Percentiles rank a stretch among this genome's conserved stretches.
phyloP scores from a whole-genome alignment of 2,329 filamentous ascomycete species.

The Aspergillus terreus region DNA sequence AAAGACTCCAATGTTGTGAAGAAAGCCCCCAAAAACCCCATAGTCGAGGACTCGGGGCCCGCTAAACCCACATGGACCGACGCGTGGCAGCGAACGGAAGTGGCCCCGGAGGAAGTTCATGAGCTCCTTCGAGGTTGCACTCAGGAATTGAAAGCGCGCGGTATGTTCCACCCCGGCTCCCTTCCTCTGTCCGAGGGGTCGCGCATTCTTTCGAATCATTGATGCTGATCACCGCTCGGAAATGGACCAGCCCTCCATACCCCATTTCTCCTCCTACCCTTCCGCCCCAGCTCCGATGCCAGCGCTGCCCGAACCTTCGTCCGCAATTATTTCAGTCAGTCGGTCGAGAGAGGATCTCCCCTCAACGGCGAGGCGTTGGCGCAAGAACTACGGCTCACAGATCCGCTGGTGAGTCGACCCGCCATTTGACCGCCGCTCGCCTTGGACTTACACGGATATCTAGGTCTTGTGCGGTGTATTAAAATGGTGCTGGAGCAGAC shows the following conservation, averaged over 20 bases:
- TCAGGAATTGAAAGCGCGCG: constrained; percentile 87
- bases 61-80: constrained; percentile 80
- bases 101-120: constrained; percentile 86
- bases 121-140: constrained; percentile 83
- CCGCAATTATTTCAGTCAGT: constrained; percentile 81
- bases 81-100: constrained; percentile 75
- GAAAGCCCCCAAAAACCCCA: constrained; percentile 50
- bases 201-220: constrained; percentile 22
- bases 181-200: constrained; percentile 18
- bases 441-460: constrained; percentile 6
- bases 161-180: constrained; percentile 49
- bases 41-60: constrained; percentile 51
- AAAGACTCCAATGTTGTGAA: constrained; percentile 68
- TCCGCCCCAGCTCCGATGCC: constrained; percentile 87
- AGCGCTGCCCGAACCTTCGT: constrained; percentile 90
- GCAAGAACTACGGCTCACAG: constrained; percentile 86
- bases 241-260: constrained; percentile 68
- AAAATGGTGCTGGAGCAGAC: constrained; percentile 97
- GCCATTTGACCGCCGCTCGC: neutral
- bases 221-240: constrained; percentile 27
- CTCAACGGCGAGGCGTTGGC: constrained; percentile 66
- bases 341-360: constrained; percentile 54
- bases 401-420: constrained; percentile 72
- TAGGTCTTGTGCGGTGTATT: constrained; percentile 89
- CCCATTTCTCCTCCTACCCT: constrained; percentile 90